Base-by-base conservation (phyloP, 2,329 filamentous ascomycete genomes). In the Ceratocystis smalleyi region DNA sequence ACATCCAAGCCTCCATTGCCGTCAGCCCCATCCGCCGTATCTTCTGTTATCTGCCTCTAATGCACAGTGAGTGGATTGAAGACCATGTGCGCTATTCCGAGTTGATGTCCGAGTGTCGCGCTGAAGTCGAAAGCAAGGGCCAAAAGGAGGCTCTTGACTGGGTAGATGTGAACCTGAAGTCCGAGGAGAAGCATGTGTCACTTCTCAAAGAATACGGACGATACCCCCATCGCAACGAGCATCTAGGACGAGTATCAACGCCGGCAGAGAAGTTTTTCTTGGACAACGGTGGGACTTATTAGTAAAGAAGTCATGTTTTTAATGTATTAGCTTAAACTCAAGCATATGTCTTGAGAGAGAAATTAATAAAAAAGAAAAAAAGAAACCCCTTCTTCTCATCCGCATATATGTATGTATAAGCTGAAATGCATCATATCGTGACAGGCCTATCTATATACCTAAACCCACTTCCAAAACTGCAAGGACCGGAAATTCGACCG, bases 31-130 rank as follows among this genome's bases (percentile, higher is more conserved):
- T 70, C 27, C 76, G 77, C 57, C 76, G 80, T 1, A 71, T 73
- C 22, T 87, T 83, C 82, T 81, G 85, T 69, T 79, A 79, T 69
- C 72, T 86, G 69, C 82, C 84, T 0, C 71, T 86, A 5, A 78
- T 81, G 76, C 84, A 87, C 70, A 79, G 79, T 0, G 83, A 85
- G 70, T 72, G 78, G 24, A 62, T 77, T 0, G 69, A 72, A 0
- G 71, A 74, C 2, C 83, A 84, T 65, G 70, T 78, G 8, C 63
- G 71, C 32, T 72, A 75, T 3, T 64, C 72, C 0, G 67, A 68
- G 4, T 70, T 74, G 22, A 74, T 24, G 70, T 68, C 1, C 69
- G 71, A 5, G 70, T 76, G 43, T 68, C 68, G 30, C 12, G 67
- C 65, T 1, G 75, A 77, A 40, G 68, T 75, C 0, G 69, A 74